phyloP scores from a whole-genome alignment of 768 basidiomycete genomes.

The Nidularia sp. region DNA sequence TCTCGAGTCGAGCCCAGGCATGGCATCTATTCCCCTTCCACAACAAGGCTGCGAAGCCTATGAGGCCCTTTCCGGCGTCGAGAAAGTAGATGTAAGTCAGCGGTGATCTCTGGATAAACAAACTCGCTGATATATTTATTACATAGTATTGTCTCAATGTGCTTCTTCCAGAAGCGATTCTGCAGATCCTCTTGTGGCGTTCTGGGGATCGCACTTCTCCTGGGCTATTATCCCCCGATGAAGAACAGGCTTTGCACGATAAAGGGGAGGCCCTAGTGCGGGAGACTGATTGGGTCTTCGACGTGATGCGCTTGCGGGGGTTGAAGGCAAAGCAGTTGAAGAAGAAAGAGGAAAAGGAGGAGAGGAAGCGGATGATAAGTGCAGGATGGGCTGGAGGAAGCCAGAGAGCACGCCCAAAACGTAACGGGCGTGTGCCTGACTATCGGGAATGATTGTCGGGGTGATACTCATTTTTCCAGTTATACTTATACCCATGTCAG shows the following conservation, averaged over 20 bases:
- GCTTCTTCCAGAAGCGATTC: slow-evolving; percentile 65
- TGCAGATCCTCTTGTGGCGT: slow-evolving; percentile 76
- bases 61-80: slow-evolving; percentile 36
- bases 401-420: slow-evolving; percentile 17
- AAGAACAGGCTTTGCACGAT: slow-evolving; percentile 53
- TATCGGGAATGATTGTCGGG: slow-evolving; percentile 18
- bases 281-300: slow-evolving; percentile 69
- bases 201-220: slow-evolving; percentile 49
- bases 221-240: slow-evolving; percentile 42
- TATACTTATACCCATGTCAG: background rate
- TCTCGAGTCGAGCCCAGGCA: background rate
- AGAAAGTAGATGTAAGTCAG: slow-evolving; percentile 47
- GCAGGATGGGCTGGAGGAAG: slow-evolving; percentile 2
- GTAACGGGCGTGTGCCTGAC: slow-evolving; percentile 15
- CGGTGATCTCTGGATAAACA: background rate
- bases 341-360: slow-evolving; percentile 10
- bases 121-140: background rate
- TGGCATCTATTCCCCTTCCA: slow-evolving; percentile 6
- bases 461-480: background rate
- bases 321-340: slow-evolving; percentile 19
- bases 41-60: slow-evolving; percentile 38
- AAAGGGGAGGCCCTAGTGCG: slow-evolving; percentile 41
- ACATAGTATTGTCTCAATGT: slow-evolving; percentile 68
- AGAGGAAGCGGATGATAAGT: background rate
- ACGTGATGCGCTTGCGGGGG: slow-evolving; percentile 45